Evolutionary conservation across 2,329 filamentous ascomycete genomes (phyloP).

Genomic region (Alternaria sp.): DNA sequence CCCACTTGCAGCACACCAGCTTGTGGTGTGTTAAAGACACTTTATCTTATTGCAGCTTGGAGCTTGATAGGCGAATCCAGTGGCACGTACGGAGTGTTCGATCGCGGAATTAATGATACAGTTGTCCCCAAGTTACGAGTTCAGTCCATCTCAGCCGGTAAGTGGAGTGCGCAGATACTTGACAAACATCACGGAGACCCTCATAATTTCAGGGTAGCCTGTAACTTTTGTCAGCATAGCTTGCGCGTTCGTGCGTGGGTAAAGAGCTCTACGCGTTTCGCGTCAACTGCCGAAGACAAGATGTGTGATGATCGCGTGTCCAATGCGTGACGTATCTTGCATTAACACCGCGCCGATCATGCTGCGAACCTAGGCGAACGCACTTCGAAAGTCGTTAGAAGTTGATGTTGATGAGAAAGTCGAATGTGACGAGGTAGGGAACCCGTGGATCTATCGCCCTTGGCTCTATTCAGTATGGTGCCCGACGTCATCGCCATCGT

Average conservation of each 20-base stretch:
- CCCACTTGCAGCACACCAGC: background rate
- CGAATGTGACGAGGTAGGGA: constrained; percentile 4
- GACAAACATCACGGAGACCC: background rate
- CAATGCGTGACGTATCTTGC: background rate
- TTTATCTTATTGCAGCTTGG: background rate
- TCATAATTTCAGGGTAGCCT: background rate
- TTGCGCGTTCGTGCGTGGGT: background rate
- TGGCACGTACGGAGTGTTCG: background rate
- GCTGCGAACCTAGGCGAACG: background rate
- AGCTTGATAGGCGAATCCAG: background rate
- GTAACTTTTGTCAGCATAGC: background rate
- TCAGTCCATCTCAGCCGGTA: background rate
- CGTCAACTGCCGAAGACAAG: background rate
- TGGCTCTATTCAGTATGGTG: constrained; percentile 24
- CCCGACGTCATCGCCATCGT: constrained; percentile 25
- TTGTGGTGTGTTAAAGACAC: background rate
- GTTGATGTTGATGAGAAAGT: background rate
- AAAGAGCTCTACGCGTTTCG: background rate
- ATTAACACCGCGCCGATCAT: background rate
- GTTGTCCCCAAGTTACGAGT: background rate
- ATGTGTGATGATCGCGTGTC: background rate
- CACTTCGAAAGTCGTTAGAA: background rate
- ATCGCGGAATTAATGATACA: background rate
- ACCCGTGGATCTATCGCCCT: constrained; percentile 16
- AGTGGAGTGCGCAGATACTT: background rate